Evolutionary conservation across 495 filamentous ascomycete genomes (phyloP).

Genomic region (Wilcoxina mikolae): DNA sequence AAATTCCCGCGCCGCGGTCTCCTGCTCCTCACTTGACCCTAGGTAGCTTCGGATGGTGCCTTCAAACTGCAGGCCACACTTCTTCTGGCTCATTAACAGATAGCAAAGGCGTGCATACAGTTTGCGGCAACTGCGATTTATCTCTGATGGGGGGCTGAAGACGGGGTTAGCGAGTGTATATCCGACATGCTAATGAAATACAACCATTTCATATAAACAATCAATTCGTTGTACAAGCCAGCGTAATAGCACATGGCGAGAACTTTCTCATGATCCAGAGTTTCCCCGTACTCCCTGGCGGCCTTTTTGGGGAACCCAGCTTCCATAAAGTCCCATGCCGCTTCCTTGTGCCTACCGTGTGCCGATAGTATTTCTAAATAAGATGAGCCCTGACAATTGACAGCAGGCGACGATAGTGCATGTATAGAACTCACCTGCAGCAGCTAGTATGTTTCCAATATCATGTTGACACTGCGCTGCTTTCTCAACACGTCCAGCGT

Average conservation of each 20-base stretch:
- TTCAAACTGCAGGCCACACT: not conserved
- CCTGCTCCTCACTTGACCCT: slow-evolving; percentile 6
- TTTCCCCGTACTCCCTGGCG: slow-evolving; percentile 1
- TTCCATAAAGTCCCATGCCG: slow-evolving; percentile 7
- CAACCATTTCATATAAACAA: slow-evolving; percentile 7
- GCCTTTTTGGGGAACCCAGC: not conserved
- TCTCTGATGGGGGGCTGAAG: slow-evolving; percentile 3
- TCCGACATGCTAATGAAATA: not conserved
- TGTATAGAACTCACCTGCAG: slow-evolving; percentile 5
- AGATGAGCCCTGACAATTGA: not conserved
- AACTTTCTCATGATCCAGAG: slow-evolving; percentile 6
- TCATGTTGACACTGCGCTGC: slow-evolving; percentile 9
- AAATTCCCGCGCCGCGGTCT: not conserved
- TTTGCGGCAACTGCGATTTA: slow-evolving; percentile 5
- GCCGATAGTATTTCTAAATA: slow-evolving; percentile 3
- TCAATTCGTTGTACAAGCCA: not conserved
- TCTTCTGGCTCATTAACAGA: not conserved
- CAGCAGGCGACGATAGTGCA: not conserved
- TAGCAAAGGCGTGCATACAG: slow-evolving; percentile 11
- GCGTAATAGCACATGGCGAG: slow-evolving; percentile 9
- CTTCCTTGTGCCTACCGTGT: slow-evolving; percentile 4
- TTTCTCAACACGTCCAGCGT: not conserved
- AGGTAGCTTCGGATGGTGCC: not conserved
- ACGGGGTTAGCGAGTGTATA: not conserved
- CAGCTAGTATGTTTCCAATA: not conserved